Percentiles rank a stretch among this genome's conserved stretches.
phyloP scores from a whole-genome alignment of 2,329 filamentous ascomycete genomes.

The Geosmithia putterillii region DNA sequence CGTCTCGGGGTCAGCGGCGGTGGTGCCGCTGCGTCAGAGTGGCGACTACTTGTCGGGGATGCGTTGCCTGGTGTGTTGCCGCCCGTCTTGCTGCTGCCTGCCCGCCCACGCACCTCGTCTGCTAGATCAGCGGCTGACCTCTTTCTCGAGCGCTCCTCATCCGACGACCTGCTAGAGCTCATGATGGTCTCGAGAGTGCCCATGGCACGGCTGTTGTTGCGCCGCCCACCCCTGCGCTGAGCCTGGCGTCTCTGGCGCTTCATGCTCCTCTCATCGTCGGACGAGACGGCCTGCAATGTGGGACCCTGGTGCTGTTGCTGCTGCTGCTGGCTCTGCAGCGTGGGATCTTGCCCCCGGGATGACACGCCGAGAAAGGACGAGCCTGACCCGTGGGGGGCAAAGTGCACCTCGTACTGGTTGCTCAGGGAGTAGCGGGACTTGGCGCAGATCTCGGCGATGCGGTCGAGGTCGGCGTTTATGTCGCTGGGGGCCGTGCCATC shows the following conservation, averaged over 20 bases:
- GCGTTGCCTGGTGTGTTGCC: slow-evolving; percentile 20
- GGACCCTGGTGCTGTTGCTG: slow-evolving; percentile 23
- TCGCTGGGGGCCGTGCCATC: slow-evolving; percentile 26
- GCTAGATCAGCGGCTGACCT: slow-evolving; percentile 45
- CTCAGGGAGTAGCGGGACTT: slow-evolving; percentile 52
- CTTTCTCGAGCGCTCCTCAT: slow-evolving; percentile 48
- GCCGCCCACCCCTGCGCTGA: slow-evolving; percentile 25
- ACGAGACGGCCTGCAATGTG: slow-evolving; percentile 43
- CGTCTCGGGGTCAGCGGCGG: slow-evolving; percentile 15
- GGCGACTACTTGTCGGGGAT: slow-evolving; percentile 18
- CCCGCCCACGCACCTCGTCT: slow-evolving; percentile 39
- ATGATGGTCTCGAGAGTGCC: slow-evolving; percentile 56
- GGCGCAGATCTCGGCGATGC: slow-evolving; percentile 56
- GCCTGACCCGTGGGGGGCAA: slow-evolving; percentile 48
- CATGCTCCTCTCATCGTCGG: slow-evolving; percentile 39
- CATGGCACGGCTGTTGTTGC: slow-evolving; percentile 41
- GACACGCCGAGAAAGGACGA: slow-evolving; percentile 27
- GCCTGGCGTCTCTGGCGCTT: slow-evolving; percentile 15
- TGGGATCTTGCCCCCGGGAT: slow-evolving; percentile 16
- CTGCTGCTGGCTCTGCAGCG: too few species aligned
- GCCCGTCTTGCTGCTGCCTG: too few species aligned
- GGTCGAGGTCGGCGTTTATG: slow-evolving; percentile 46
- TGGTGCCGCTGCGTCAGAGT: too few species aligned
- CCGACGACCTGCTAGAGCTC: slow-evolving; percentile 51
- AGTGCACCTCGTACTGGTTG: slow-evolving; percentile 56